Evolutionary conservation across 345 rosid genomes (phyloP), one percentile per base, ranked within the genome.

Genomic region (Eucalyptus erythrocorys): DNA sequence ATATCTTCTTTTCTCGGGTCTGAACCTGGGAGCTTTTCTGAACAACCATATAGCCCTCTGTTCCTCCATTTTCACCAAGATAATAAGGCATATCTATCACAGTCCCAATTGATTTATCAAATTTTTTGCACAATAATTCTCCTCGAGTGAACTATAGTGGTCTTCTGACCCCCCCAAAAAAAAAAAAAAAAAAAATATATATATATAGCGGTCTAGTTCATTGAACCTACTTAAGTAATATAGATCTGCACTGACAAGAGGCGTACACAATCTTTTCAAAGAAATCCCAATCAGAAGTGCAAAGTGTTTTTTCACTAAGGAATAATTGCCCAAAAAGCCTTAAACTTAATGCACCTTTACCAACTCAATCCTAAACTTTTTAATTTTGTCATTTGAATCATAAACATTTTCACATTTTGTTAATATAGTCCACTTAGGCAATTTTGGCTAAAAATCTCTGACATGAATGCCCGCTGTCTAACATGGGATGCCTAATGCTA

Each of bases 141-240:
- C 37, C 76, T 64, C 10, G 17, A 64, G 21, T 64, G 37, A 27
- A 61, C 15, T 30, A 61, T 61, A 12, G 64, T 57, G 64, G n/a
- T 0, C 64, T 24, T 51, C 0, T 19, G 10, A 51, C 55, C n/a
- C n/a, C n/a, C n/a, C 24, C 7, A 0, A 15, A 5, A 15, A 16
- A 50, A 10, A 47, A 47, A 11, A 49, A 49, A 16, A 50, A 50
- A 17, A 50, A 51, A 51, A 51, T n/a, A n/a, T n/a, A n/a, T n/a
- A n/a, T n/a, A n/a, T 13, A 64, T n/a, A 30, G 68, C 27, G 68
- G 68, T 59, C 68, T 27, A n/a, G 76, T n/a, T n/a, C 40, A 64
- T 14, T 64, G 40, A 64, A n/a, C 40, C 76, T n/a, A 64, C 21
- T 30, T n/a, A 64, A 64, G 76, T 64, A n/a, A n/a, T 30, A 30